Evolutionary conservation across 1,139 yeast species (phyloP).

Genomic region (Debaryomyces nepalensis): DNA sequence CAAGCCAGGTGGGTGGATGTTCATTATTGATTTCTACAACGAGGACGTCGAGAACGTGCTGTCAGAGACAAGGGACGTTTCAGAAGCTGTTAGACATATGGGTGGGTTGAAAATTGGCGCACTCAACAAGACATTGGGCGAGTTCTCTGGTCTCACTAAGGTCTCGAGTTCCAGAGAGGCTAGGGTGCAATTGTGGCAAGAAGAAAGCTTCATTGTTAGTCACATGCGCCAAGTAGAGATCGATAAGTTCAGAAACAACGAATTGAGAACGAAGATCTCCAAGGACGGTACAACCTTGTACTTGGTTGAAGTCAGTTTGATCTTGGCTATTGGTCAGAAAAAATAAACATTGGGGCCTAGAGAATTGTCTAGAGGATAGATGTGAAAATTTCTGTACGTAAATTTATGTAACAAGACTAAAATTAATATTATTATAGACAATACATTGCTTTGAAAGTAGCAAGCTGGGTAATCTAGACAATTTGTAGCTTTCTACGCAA

Average conservation of each 20-base stretch:
- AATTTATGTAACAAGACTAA: no score
- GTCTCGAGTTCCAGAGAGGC: constrained; percentile 29
- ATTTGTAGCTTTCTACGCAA: no score
- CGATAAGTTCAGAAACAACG: constrained; percentile 23
- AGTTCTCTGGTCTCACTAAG: constrained; percentile 27
- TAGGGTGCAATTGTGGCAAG: constrained; percentile 30
- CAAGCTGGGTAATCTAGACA: no score
- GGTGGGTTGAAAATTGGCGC: constrained; percentile 36
- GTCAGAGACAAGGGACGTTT: constrained; percentile 3
- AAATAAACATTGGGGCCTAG: background rate
- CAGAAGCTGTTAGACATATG: constrained; percentile 36
- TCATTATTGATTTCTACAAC: constrained; percentile 42
- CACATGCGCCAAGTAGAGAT: constrained; percentile 27
- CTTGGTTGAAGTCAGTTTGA: constrained; percentile 27
- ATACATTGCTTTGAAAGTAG: no score
- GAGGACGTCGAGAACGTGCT: constrained; percentile 30
- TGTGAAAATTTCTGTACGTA: no score
- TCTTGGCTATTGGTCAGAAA: constrained; percentile 33
- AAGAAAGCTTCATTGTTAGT: constrained; percentile 25
- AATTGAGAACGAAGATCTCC: constrained; percentile 18
- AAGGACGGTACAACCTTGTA: constrained; percentile 21
- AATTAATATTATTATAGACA: no score
- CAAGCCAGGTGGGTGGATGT: constrained; percentile 38
- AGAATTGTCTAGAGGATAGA: no score
- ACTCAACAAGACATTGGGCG: constrained; percentile 27